These are phyloP conservation scores for Termitomyces sp. DNA, from an alignment of 768 basidiomycete species.

Conservation along the genomic window DNA sequence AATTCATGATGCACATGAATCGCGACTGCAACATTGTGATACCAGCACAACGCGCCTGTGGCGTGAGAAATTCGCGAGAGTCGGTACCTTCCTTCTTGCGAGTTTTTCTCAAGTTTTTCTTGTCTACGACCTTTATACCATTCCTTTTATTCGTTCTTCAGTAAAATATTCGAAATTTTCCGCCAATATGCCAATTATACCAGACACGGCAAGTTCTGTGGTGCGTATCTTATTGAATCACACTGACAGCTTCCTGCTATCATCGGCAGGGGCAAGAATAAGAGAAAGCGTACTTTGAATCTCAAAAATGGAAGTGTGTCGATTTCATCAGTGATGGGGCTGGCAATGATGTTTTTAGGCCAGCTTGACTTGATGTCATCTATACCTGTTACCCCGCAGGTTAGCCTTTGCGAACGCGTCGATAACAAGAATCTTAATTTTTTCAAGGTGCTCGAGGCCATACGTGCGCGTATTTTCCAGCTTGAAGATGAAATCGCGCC, in stretches of 20 bases:
- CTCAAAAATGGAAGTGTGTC: neutral
- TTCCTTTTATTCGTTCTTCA: neutral
- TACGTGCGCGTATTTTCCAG: conserved; percentile 27
- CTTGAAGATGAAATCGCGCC: conserved; percentile 30
- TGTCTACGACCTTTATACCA: neutral
- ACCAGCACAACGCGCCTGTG: neutral
- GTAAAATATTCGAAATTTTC: neutral
- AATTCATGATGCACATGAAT: no score
- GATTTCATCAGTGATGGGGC: neutral
- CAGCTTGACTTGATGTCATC: conserved; percentile 22
- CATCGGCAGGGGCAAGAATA: neutral
- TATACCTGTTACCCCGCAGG: conserved; percentile 22
- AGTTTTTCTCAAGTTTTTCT: no score
- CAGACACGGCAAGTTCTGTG: neutral
- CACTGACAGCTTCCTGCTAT: neutral
- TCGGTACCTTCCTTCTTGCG: no score
- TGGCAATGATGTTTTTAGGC: conserved; percentile 7
- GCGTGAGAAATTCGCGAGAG: neutral
- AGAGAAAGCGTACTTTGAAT: neutral
- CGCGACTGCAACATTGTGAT: no score
- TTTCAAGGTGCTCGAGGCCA: conserved; percentile 28
- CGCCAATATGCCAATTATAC: neutral
- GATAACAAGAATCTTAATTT: no score
- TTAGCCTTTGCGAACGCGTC: no score
- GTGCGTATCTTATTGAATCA: no score